Base-by-base conservation (phyloP, 495 filamentous ascomycete genomes). In the Neurospora hispaniola region DNA sequence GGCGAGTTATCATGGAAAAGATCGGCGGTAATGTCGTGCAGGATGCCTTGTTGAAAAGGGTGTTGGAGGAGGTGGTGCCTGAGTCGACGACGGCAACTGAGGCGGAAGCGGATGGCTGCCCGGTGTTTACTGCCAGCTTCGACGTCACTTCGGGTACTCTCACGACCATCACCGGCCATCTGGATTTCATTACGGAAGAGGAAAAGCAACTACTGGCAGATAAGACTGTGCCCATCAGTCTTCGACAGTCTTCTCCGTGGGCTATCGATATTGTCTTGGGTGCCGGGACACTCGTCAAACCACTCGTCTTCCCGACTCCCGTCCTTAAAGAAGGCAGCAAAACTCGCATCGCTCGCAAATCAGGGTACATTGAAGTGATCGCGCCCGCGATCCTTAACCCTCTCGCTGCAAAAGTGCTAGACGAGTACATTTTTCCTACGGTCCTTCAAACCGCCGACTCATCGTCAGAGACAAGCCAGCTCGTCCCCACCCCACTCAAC, bases 331-430 rank as follows among this genome's bases (percentile, higher is more conserved):
- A 82, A 14, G 68, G 70, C 27, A 74, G 73, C 73, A 83, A 79
- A 42, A 81, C 79, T 4, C 79, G 80, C 59, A 81, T 86, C 71
- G 85, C 84, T n/a, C 82, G 85, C 70, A 85, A 73, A 31, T 84
- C 83, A 0, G 75, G 74, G n/a, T 86, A 83, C 73, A 73, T 86
- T 44, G 85, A 88, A 71, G 73, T 88, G 43, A 75, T 80, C 40
- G 84, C 80, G 16, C 78, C 27, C 14, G 54, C 14, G 3, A 38
- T 66, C 1, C 54, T 38, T 11, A 38, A 35, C 14, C 27, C 27
- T 18, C 27, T 6, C 2, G 0, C 7, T 66, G 6, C 14, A 41
- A 23, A 23, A 71, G 23, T 73, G 27, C 75, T 81, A 14, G 75
- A 79, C n/a, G 71, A 75, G 43, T 81, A 76, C 42, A 74, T 83